Percentiles rank a stretch among this genome's conserved stretches.
Conservation (phyloP, 1,139 yeast genomes). For the Kodamaea ohmeri region DNA sequence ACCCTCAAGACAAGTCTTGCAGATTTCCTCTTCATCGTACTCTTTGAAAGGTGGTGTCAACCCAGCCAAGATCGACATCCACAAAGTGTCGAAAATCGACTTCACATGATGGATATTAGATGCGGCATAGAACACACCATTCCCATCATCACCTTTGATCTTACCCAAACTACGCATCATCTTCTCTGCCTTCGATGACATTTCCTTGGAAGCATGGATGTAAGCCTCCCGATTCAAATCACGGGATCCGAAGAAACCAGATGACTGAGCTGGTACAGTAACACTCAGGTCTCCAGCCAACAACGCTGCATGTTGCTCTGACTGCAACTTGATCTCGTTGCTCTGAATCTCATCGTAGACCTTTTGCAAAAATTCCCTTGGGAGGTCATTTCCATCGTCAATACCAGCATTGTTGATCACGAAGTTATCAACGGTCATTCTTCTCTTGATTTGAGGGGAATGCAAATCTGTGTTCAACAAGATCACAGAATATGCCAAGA, state of each 20-base stretch:
- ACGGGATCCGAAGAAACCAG: conserved; percentile 71
- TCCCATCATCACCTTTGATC: conserved; percentile 31
- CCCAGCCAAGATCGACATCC: conserved; percentile 98
- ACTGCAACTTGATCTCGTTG: conserved; percentile 84
- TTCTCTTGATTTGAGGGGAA: conserved; percentile 76
- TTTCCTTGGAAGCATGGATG: conserved; percentile 86
- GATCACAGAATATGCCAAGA: conserved; percentile 87
- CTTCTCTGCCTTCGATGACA: conserved; percentile 85
- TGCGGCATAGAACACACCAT: conserved; percentile 44
- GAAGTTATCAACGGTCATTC: conserved; percentile 89
- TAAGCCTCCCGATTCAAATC: conserved; percentile 84
- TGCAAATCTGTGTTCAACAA: conserved; percentile 94
- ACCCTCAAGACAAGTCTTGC: conserved; percentile 78
- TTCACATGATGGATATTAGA: conserved; percentile 87
- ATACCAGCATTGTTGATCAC: conserved; percentile 87
- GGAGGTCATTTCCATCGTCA: conserved; percentile 85
- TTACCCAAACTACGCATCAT: conserved; percentile 71
- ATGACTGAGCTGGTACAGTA: conserved; percentile 29
- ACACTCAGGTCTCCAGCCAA: conserved; percentile 59
- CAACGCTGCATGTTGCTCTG: conserved; percentile 93
- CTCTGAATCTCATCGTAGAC: conserved; percentile 74
- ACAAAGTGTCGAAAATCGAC: conserved; percentile 88
- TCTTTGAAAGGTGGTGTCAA: conserved; percentile 91
- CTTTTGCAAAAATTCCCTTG: conserved; percentile 63
- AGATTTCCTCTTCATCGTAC: conserved; percentile 73